phyloP scores from a whole-genome alignment of 2,329 filamentous ascomycete genomes.

The Setomelanomma holmii region DNA sequence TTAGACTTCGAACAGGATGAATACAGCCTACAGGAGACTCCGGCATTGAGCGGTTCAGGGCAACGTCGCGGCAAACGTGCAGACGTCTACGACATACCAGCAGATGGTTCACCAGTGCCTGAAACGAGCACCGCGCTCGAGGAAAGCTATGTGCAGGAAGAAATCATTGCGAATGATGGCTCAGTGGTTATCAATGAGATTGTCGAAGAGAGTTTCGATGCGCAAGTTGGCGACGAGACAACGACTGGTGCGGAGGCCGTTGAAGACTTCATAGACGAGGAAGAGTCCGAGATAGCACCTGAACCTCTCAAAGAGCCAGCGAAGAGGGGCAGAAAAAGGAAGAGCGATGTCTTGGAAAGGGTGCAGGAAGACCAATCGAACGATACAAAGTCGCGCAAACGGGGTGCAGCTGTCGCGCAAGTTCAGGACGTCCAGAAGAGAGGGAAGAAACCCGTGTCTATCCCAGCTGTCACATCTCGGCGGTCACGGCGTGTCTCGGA shows the following conservation, averaged over 20 bases:
- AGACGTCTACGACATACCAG: conserved; percentile 42
- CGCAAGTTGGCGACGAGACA: conserved; percentile 38
- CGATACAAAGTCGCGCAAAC: conserved; percentile 25
- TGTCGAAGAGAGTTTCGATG: conserved; percentile 38
- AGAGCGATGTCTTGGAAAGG: conserved; percentile 31
- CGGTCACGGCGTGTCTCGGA: conserved; percentile 40
- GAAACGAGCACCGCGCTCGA: conserved; percentile 35
- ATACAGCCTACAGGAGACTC: conserved; percentile 40
- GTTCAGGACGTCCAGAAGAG: conserved; percentile 23
- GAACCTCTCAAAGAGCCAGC: conserved; percentile 33
- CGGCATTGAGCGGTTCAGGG: conserved; percentile 43
- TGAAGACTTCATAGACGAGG: conserved; percentile 28
- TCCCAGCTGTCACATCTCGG: conserved; percentile 22
- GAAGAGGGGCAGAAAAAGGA: conserved; percentile 40
- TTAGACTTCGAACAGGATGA: conserved; percentile 62
- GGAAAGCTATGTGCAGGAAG: conserved; percentile 43
- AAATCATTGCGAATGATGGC: conserved; percentile 35
- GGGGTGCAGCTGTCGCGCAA: conserved; percentile 16
- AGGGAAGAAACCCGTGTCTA: conserved; percentile 25
- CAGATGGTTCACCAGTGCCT: conserved; percentile 38
- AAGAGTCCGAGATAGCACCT: conserved; percentile 37
- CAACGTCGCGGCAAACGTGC: conserved; percentile 38
- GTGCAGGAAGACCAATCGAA: conserved; percentile 23
- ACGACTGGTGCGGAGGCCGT: conserved; percentile 23
- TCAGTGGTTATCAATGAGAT: conserved; percentile 25